These are phyloP conservation scores for Phymatotrichopsis omnivora DNA, from an alignment of 2,329 filamentous ascomycete genomes.

Conservation along the genomic window DNA sequence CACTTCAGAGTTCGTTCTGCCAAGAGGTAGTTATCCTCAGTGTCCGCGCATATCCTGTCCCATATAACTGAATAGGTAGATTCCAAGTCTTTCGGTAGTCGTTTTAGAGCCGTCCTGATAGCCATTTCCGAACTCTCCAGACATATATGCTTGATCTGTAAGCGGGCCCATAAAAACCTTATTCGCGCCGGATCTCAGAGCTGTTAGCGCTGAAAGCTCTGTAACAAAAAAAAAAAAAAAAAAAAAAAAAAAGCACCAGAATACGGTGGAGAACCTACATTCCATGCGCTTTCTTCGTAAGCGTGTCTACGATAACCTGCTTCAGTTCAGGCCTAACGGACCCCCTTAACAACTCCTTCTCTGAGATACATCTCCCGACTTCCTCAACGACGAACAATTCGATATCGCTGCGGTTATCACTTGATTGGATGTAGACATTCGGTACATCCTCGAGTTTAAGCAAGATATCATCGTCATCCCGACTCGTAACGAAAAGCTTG, in stretches of 20 bases:
- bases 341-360: constrained; percentile 1
- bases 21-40: too few relatives aligned
- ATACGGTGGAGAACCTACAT: background rate
- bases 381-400: constrained; percentile 4
- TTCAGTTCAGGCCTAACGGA: background rate
- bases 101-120: too few relatives aligned
- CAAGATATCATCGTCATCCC: constrained; percentile 14
- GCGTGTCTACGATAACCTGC: background rate
- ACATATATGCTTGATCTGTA: constrained; percentile 3
- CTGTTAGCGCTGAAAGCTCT: too few relatives aligned
- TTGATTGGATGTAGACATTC: constrained; percentile 1
- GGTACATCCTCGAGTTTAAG: constrained; percentile 2
- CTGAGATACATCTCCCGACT: constrained; percentile 1
- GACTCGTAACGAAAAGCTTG: constrained; percentile 16
- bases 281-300: background rate
- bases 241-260: background rate
- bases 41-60: too few relatives aligned
- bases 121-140: too few relatives aligned
- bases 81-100: too few relatives aligned
- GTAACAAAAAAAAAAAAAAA: too few relatives aligned
- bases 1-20: too few relatives aligned
- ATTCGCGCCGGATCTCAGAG: too few relatives aligned
- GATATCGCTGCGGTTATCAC: constrained; percentile 11
- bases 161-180: constrained; percentile 12
- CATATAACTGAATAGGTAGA: too few relatives aligned